These are phyloP conservation scores for Kodamaea jinghongensis DNA, from an alignment of 805 yeast species.

Conservation along the genomic window DNA sequence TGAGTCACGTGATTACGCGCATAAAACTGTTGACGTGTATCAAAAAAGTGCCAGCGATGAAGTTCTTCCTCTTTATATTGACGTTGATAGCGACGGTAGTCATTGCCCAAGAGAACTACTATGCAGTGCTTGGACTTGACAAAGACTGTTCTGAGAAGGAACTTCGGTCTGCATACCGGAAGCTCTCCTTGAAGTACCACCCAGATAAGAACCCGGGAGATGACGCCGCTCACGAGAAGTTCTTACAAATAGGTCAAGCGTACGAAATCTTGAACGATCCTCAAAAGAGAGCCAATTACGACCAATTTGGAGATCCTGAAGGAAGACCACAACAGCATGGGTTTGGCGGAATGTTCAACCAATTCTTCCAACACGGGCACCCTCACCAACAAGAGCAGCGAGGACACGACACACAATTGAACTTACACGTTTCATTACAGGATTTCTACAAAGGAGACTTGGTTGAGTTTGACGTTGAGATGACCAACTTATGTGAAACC, in stretches of 20 bases:
- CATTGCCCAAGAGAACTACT: slow-evolving; percentile 41
- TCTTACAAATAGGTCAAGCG: slow-evolving; percentile 90
- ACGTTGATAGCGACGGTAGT: slow-evolving; percentile 6
- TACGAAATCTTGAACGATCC: slow-evolving; percentile 78
- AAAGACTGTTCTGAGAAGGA: slow-evolving; percentile 73
- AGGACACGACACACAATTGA: slow-evolving; percentile 63
- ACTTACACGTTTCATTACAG: slow-evolving; percentile 53
- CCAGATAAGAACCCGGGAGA: slow-evolving; percentile 86
- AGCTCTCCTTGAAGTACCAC: slow-evolving; percentile 79
- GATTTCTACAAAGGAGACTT: slow-evolving; percentile 72
- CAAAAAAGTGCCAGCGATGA: slow-evolving; percentile 6
- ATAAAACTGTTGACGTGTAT: slow-evolving; percentile 8
- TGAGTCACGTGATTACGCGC: slow-evolving; percentile 1
- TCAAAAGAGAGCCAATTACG: slow-evolving; percentile 68
- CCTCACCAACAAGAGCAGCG: slow-evolving; percentile 44
- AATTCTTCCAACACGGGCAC: slow-evolving; percentile 38
- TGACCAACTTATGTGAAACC: slow-evolving; percentile 71
- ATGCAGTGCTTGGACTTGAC: slow-evolving; percentile 64
- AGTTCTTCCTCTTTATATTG: slow-evolving; percentile 6
- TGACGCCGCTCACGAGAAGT: slow-evolving; percentile 79
- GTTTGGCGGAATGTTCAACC: slow-evolving; percentile 62
- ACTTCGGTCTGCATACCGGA: slow-evolving; percentile 81
- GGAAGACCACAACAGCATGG: slow-evolving; percentile 38
- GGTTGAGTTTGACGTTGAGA: slow-evolving; percentile 56
- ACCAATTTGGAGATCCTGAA: slow-evolving; percentile 70